These are phyloP conservation scores for Peronospora farinosa DNA, from an alignment of 352 stramenopile genomes.

Conservation along the genomic window DNA sequence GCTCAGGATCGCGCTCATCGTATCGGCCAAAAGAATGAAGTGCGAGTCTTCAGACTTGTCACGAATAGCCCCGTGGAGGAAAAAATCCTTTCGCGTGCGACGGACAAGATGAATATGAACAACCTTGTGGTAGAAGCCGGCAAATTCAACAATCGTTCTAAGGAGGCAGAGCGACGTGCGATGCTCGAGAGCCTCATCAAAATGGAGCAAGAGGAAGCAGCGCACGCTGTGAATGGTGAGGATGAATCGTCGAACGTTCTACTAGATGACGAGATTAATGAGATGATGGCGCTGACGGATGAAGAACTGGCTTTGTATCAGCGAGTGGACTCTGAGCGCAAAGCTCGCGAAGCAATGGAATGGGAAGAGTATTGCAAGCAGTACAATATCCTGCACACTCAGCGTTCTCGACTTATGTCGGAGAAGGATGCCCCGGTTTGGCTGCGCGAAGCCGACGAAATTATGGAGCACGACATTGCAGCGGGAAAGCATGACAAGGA, in stretches of 20 bases:
- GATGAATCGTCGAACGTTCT: constrained; percentile 63
- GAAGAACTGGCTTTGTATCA: constrained; percentile 80
- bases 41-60: constrained; percentile 81
- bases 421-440: constrained; percentile 61
- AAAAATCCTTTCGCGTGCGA: constrained; percentile 81
- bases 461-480: constrained; percentile 52
- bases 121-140: constrained; percentile 85
- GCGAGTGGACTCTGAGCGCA: constrained; percentile 56
- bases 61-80: constrained; percentile 86
- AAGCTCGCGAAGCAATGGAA: constrained; percentile 51
- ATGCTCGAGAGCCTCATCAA: constrained; percentile 85
- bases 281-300: constrained; percentile 87
- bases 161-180: constrained; percentile 77
- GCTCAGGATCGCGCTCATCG: constrained; percentile 89
- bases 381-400: constrained; percentile 33
- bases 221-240: constrained; percentile 50
- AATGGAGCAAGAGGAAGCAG: constrained; percentile 84
- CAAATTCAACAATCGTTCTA: constrained; percentile 86
- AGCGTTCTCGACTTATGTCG: constrained; percentile 59
- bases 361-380: constrained; percentile 69
- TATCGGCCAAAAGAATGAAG: constrained; percentile 89
- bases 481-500: constrained; percentile 52
- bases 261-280: constrained; percentile 83
- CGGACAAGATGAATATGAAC: constrained; percentile 90
- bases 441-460: constrained; percentile 62